phyloP scores from a whole-genome alignment of 768 basidiomycete species.

The Russula lepida region DNA sequence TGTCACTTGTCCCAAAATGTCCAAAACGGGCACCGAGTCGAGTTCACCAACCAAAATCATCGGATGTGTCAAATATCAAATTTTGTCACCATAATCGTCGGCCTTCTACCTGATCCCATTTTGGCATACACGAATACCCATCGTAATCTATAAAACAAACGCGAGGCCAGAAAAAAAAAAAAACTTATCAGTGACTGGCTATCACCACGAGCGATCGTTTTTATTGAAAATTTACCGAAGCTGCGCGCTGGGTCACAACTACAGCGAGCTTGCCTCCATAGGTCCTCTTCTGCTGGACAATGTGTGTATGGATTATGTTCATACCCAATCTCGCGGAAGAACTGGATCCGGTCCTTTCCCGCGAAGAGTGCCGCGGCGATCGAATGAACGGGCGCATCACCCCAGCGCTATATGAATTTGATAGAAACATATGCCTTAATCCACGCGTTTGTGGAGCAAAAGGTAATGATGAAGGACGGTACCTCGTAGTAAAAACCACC shows the following conservation, averaged over 20 bases:
- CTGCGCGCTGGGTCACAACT: constrained; percentile 43
- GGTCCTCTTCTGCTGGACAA: constrained; percentile 32
- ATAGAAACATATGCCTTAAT: not conserved
- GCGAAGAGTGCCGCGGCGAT: constrained; percentile 76
- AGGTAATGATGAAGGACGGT: constrained; percentile 25
- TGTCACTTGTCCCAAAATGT: no score
- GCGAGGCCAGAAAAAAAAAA: not conserved
- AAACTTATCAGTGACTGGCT: not conserved
- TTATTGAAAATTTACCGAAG: constrained; percentile 38
- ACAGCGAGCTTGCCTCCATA: constrained; percentile 38
- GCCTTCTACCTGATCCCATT: constrained; percentile 34
- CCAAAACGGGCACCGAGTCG: no score
- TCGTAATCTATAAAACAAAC: constrained; percentile 37
- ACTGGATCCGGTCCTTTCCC: constrained; percentile 66
- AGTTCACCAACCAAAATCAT: no score
- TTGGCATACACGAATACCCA: constrained; percentile 48
- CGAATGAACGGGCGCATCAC: constrained; percentile 82
- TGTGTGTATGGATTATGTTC: constrained; percentile 67
- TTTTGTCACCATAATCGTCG: not conserved
- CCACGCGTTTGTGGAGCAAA: not conserved
- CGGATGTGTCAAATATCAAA: no score
- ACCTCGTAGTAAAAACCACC: constrained; percentile 91
- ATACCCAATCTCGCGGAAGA: constrained; percentile 82
- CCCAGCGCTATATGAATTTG: constrained; percentile 51
- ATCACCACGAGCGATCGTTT: not conserved